Evolutionary conservation across 345 rosid genomes (phyloP).

Genomic region (Atalantia buxifolia): DNA sequence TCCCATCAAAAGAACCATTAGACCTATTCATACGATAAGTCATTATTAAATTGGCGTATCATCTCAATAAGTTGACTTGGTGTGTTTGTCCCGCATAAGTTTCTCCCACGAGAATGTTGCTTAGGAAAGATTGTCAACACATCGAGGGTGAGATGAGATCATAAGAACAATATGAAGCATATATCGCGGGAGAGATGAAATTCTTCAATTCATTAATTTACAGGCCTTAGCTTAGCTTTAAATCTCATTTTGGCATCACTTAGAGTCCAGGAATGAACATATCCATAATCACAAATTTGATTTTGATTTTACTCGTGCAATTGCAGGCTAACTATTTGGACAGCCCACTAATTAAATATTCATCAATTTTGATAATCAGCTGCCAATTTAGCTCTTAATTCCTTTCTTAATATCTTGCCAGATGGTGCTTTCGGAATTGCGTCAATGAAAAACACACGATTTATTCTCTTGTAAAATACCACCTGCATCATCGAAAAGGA

Average conservation of each 20-base stretch:
- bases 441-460: slow-evolving; percentile 48
- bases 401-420: slow-evolving; percentile 73
- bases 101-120: no score
- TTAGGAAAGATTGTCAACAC: not conserved
- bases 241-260: not conserved
- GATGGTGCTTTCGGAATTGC: slow-evolving; percentile 76
- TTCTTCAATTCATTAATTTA: not conserved
- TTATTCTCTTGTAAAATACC: slow-evolving; percentile 63
- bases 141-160: not conserved
- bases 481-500: slow-evolving; percentile 35
- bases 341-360: not conserved
- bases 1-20: no score
- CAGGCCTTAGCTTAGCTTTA: not conserved
- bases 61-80: no score
- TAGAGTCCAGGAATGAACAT: not conserved
- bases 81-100: no score
- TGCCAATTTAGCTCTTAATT: slow-evolving; percentile 49
- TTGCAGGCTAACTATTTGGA: not conserved
- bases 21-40: no score
- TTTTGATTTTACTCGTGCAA: not conserved
- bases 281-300: not conserved
- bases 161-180: not conserved
- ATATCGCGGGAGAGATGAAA: not conserved
- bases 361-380: slow-evolving; percentile 17
- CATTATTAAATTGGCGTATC: no score